phyloP scores from a whole-genome alignment of 164 flowering plant species.

The Akebia trifoliata region DNA sequence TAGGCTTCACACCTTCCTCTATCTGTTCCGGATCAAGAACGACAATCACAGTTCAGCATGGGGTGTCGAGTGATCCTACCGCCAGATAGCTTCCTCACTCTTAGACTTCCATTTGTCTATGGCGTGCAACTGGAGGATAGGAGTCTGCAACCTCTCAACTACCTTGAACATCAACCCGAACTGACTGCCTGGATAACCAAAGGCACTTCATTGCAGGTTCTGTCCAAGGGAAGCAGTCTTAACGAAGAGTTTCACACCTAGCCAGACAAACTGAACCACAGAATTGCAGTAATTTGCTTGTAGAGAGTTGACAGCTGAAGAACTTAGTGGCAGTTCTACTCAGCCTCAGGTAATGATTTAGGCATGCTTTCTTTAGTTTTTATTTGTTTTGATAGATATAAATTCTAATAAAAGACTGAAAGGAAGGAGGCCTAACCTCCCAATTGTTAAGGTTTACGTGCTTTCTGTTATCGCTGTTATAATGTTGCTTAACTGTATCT shows the following conservation, averaged over 20 bases:
- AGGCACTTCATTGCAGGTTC: conserved; percentile 59
- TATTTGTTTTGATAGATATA: neutral
- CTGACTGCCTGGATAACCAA: conserved; percentile 69
- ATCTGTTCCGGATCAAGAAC: conserved; percentile 41
- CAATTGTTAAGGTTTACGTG: neutral
- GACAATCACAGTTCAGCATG: conserved; percentile 59
- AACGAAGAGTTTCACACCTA: conserved; percentile 21
- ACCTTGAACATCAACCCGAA: conserved; percentile 69
- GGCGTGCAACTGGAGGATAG: conserved; percentile 64
- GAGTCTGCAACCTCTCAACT: conserved; percentile 54
- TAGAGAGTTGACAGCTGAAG: neutral
- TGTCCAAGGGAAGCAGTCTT: conserved; percentile 41
- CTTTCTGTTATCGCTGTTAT: no score
- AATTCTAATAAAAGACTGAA: neutral
- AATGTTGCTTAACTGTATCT: no score
- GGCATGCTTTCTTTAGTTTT: neutral
- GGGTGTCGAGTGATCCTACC: conserved; percentile 76
- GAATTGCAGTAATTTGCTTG: neutral
- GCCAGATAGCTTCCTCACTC: conserved; percentile 77
- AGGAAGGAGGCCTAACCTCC: neutral
- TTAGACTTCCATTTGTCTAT: conserved; percentile 84
- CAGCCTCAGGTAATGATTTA: neutral
- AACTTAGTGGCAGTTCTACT: neutral
- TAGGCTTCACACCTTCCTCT: conserved; percentile 69
- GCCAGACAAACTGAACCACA: neutral